Evolutionary conservation across 345 rosid genomes (phyloP), one percentile per base, ranked within the genome.

Genomic region (Pistacia integerrima): DNA sequence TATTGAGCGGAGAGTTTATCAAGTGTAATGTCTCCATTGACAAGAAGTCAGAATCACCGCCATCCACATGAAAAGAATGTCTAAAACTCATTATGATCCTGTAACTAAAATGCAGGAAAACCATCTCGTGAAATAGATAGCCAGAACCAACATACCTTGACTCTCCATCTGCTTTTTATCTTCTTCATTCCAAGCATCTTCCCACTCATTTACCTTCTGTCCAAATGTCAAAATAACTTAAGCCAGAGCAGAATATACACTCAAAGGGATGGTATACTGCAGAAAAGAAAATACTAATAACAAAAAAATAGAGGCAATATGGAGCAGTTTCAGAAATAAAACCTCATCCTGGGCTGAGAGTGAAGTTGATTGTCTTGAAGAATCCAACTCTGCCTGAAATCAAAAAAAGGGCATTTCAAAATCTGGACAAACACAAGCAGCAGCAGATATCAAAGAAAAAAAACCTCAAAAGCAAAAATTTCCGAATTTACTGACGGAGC

Each of bases 361-460:
- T 54, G 96, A 85, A 78, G 90, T 83, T 68, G 90, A 89, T 78
- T 83, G 89, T 76, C 76, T 82, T 67, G 89, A 88, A 62, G 88
- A 77, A 80, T 86, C 89, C 55, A 76, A 81, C 64, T 90, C 99
- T 56, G 78, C 79, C 98, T 91, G 88, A 58, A 63, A 75, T 22
- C 11, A 67, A 16, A 76, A 25, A 18, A 58, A 58, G 28, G 38
- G 51, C 38, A 11, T 18, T 59, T 52, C 46, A 75, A 11, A 36
- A 63, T 10, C 56, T 36, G 55, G 16, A 61, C 8, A 63, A 13
- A 16, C 12, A 14, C 33, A 73, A 73, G 13, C 49, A 51, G 33
- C 30, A 61, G 49, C 69, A 30, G 33, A 30, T 30, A 30, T 30
- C 3, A 18, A 17, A 9, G 17, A 48, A 11, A 17, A 73, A 12